Percentiles rank a stretch among this genome's conserved stretches.
These are phyloP conservation scores for Agroathelia rolfsii DNA, from an alignment of 1,284 basidiomycete genomes.

Conservation along the genomic window DNA sequence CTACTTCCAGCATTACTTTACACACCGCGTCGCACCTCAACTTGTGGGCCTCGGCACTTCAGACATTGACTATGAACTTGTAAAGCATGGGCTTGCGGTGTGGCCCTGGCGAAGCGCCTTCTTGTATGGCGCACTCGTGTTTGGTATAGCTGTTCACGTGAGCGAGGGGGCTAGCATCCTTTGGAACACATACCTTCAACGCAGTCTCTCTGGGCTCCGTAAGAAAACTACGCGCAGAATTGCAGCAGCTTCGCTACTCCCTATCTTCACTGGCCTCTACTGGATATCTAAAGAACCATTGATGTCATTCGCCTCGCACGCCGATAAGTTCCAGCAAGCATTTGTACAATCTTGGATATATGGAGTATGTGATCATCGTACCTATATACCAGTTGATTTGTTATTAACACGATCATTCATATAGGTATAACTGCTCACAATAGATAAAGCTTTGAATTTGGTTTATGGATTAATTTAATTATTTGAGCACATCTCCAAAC, in stretches of 20 bases:
- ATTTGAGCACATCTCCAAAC: too few species aligned
- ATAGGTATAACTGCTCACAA: too few species aligned
- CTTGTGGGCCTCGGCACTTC: slow-evolving; percentile 53
- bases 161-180: slow-evolving; percentile 48
- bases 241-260: slow-evolving; percentile 28
- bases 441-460: too few species aligned
- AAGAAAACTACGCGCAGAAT: slow-evolving; percentile 20
- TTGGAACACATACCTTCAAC: slow-evolving; percentile 33
- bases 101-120: slow-evolving; percentile 55
- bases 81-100: slow-evolving; percentile 48
- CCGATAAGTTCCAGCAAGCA: slow-evolving; percentile 32
- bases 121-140: slow-evolving; percentile 49
- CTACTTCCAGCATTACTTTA: slow-evolving; percentile 54
- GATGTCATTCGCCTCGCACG: slow-evolving; percentile 42
- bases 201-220: slow-evolving; percentile 16
- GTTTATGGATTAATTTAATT: too few species aligned
- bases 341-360: slow-evolving; percentile 24
- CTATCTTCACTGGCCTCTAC: slow-evolving; percentile 45
- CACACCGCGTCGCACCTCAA: slow-evolving; percentile 43
- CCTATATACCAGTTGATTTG: too few species aligned
- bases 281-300: slow-evolving; percentile 44
- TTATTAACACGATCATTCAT: too few species aligned
- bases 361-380: slow-evolving; percentile 12
- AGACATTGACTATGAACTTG: slow-evolving; percentile 68
- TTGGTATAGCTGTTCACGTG: slow-evolving; percentile 41